Evolutionary conservation across 1,284 basidiomycete species (phyloP), one percentile per base, ranked within the genome.

Genomic region (Boletus sp.): DNA sequence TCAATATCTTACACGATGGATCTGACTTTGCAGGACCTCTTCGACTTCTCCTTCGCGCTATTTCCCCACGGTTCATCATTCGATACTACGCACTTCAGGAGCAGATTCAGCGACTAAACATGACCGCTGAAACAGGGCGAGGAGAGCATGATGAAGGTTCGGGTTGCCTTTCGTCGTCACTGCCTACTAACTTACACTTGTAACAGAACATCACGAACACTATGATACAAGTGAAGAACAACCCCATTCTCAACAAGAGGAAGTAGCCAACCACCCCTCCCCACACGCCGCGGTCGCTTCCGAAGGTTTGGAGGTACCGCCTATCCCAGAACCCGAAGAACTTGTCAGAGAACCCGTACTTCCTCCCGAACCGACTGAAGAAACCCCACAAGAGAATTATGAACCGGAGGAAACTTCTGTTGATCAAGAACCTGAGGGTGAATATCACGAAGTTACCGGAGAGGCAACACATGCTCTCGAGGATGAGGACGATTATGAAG

Each of bases 1-100:
- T 91, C 55, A 85, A 86, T 66, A 74, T 85, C 39, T 73, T 91
- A 42, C 88, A 91, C 67, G 85, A 89, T 63, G 84, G 81, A 55
- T 80, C 83, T 68, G 81, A 81, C 63, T 68, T 88, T 55, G 62
- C 73, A 61, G 89, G 89, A 22, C 85, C 86, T 16, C 78, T 91
- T 55, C 84, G 85, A 53, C 73, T 90, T 53, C 79, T 77, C 53
- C 71, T 91, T 49, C 80, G 78, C 56, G 70, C 78, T 2, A 66
- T 73, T 45, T 61, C 73, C 1, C 84, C 88, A 39, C 80, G 89
- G 52, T 91, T 91, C 62, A 86, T 89, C 49, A 72, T 78, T 35
- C 84, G 85, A 41, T 91, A 86, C 69, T 84, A 84, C 57, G 67
- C 76, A 48, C 76, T 91, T 43, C 84, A 86, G 66, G 82, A 84